Percentiles rank a stretch among this genome's conserved stretches.
Conservation (phyloP, 192 early-diverging fungal genomes). For the Nowakowskiella sp. region DNA sequence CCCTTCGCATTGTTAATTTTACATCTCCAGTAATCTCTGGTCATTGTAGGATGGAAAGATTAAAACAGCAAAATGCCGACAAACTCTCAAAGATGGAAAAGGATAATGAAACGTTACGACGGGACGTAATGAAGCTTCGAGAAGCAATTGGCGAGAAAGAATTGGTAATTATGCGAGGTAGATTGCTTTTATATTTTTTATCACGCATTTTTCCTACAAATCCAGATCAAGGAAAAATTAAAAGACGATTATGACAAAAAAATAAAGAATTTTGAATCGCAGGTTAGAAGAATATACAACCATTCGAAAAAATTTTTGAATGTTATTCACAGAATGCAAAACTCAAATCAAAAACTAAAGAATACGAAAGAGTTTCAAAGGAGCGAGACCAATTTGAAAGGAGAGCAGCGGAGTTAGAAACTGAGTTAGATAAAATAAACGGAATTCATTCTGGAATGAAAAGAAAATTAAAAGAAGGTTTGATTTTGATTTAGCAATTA, state of each 20-base stretch:
- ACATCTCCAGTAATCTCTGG: not conserved
- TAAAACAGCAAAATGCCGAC: conserved; percentile 23
- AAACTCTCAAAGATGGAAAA: conserved; percentile 24
- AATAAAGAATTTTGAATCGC: conserved; percentile 24
- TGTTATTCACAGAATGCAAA: conserved; percentile 16
- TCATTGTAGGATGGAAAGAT: conserved; percentile 24
- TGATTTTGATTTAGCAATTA: not conserved
- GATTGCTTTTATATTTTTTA: no score
- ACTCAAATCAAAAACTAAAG: conserved; percentile 30
- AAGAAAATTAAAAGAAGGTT: conserved; percentile 44
- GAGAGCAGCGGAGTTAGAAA: conserved; percentile 14
- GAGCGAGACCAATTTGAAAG: conserved; percentile 27
- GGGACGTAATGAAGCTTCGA: conserved; percentile 17
- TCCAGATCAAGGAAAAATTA: conserved; percentile 15
- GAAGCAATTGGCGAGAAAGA: conserved; percentile 24
- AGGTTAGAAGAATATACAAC: conserved; percentile 5
- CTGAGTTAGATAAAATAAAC: conserved; percentile 33
- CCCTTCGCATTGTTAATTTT: not conserved
- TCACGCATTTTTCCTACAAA: no score
- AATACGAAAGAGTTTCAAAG: conserved; percentile 21
- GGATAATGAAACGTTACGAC: conserved; percentile 20
- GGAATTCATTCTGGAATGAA: conserved; percentile 15
- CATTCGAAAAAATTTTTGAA: conserved; percentile 4
- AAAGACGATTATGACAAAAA: conserved; percentile 41
- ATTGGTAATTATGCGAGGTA: no score